These are phyloP conservation scores for Colletotrichum sp. DNA, from an alignment of 2,329 filamentous ascomycete species.

Conservation along the genomic window DNA sequence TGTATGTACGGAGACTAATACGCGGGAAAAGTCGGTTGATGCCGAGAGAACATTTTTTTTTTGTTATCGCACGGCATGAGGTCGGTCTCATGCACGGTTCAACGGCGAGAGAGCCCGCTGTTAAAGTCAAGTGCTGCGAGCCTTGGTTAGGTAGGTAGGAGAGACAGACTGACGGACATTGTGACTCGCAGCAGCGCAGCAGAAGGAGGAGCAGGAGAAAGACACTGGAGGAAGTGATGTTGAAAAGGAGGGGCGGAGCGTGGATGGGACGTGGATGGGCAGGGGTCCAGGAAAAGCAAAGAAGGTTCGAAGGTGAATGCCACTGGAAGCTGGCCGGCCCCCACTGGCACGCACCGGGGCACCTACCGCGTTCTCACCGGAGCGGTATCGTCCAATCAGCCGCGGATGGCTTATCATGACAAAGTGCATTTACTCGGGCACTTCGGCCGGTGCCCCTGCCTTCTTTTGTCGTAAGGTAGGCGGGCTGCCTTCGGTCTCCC, in stretches of 20 bases:
- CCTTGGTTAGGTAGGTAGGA: not conserved
- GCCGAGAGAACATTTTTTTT: not conserved
- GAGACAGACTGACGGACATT: not conserved
- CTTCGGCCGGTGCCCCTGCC: not conserved
- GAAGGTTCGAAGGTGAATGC: not conserved
- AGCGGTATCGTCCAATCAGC: conserved; percentile 9
- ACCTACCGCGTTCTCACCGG: not conserved
- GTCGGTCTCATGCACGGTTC: not conserved
- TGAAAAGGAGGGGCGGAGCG: not conserved
- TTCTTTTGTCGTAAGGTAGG: not conserved
- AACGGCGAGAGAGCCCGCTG: not conserved
- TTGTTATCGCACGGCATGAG: not conserved
- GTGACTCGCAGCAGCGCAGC: not conserved
- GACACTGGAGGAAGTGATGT: not conserved
- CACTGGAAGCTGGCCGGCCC: not conserved
- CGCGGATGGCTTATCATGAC: conserved; percentile 7
- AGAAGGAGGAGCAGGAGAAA: not conserved
- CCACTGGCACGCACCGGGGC: not conserved
- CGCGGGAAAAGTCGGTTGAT: not conserved
- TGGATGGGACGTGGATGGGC: not conserved
- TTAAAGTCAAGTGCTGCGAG: not conserved
- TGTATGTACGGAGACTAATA: not conserved
- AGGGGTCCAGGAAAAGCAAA: conserved; percentile 13
- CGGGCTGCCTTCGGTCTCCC: not conserved
- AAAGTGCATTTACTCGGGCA: conserved; percentile 5